Evolutionary conservation across 176 grass and related monocot genomes (phyloP), one percentile per base, ranked within the genome.

Genomic region (Chrysopogon serrulatus): DNA sequence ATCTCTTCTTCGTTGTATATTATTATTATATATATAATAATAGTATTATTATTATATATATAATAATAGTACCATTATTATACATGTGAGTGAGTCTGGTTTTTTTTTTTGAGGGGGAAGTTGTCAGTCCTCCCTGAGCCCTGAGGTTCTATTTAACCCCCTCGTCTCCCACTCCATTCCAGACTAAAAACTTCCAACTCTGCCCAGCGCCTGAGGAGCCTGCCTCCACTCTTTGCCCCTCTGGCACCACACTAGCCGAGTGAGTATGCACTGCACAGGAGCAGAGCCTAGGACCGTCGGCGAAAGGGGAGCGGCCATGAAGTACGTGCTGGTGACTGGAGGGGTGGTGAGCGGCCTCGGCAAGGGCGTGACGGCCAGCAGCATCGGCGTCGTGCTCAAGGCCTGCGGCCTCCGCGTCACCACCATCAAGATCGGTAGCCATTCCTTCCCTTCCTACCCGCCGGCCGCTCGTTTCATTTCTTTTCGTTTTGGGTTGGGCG

Each of bases 311-410:
- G 72, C 15, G 73, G 56, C 86, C 81, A 97, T 97, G 95, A 98
- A 98, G 91, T 98, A 98, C 70, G 95, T 98, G 42, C 51, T 95
- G 86, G 95, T 98, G 81, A 95, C 92, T 5, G 95, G 95, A 10
- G 95, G 95, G 6, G 95, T 98, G 71, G 88, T 98, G 78, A 98
- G 95, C 64, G 95, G 95, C 7, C 90, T 98, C 77, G 95, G 95
- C 71, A 98, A 98, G 82, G 95, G 95, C 60, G 95, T 98, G 11
- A 98, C 95, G 41, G 92, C 92, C 23, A 98, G 95, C 83, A 93
- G 95, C 87, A 93, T 98, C 76, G 95, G 95, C 47, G 90, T 94
- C 86, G 70, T 98, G 62, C 95, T 98, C 90, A 95, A 90, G 86
- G 45, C 75, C 68, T 95, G 95, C 82, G 92, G 92, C 36, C 84